Percentiles rank a stretch among this genome's conserved stretches.
Evolutionary conservation across 768 basidiomycete species (phyloP).

Genomic region (Boletus barrowsii): DNA sequence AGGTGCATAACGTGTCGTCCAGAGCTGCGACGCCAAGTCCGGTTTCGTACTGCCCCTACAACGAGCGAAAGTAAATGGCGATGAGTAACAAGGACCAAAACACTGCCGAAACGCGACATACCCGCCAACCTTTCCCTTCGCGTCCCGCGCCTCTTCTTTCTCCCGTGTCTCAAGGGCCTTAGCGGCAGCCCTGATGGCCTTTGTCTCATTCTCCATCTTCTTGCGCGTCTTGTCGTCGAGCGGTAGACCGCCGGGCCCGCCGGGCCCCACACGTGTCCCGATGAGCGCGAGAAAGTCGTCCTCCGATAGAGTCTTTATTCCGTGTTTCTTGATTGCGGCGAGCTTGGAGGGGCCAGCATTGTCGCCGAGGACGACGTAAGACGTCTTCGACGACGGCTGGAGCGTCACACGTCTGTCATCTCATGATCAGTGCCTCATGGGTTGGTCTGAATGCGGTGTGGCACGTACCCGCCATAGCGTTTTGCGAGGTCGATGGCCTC

Average conservation of each 20-base stretch:
- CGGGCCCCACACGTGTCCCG: slow-evolving; percentile 57
- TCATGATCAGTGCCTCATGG: background rate
- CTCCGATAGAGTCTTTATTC: slow-evolving; percentile 72
- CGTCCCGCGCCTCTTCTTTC: slow-evolving; percentile 4
- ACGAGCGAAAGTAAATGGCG: background rate
- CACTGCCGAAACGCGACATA: background rate
- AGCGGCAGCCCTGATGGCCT: slow-evolving; percentile 68
- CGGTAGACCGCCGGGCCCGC: slow-evolving; percentile 30
- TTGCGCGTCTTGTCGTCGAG: slow-evolving; percentile 80
- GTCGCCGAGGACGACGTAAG: slow-evolving; percentile 84
- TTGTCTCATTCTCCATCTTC: slow-evolving; percentile 77
- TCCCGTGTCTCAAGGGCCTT: slow-evolving; percentile 60
- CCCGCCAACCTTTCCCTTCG: slow-evolving; percentile 19
- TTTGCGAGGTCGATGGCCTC: slow-evolving; percentile 87
- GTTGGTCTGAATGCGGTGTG: too few species aligned
- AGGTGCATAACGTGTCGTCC: slow-evolving; percentile 96
- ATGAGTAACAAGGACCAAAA: too few species aligned
- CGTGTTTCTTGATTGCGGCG: slow-evolving; percentile 80
- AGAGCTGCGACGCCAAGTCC: slow-evolving; percentile 66
- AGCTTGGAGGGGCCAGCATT: slow-evolving; percentile 89
- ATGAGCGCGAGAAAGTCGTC: slow-evolving; percentile 87
- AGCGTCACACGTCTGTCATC: slow-evolving; percentile 72
- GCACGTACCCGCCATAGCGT: slow-evolving; percentile 82
- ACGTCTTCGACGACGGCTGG: slow-evolving; percentile 87
- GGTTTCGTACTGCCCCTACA: slow-evolving; percentile 27